Base-by-base conservation (phyloP, 306 rosid species). In the Quercus robur region DNA sequence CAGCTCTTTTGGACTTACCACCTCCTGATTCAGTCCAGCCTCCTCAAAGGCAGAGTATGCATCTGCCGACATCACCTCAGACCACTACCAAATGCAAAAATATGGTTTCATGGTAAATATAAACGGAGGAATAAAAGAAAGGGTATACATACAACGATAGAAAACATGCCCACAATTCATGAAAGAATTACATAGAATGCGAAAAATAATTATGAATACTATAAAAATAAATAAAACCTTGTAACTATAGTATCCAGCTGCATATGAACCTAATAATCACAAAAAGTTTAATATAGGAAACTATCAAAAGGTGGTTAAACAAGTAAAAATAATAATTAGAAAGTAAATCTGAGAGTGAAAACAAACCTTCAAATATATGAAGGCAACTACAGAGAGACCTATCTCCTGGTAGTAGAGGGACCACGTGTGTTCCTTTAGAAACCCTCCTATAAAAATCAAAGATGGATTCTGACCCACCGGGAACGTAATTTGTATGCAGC, bases 1-100 rank as follows among this genome's bases (percentile, higher is more conserved):
- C 70, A 76, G 75, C 18, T 55, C 73, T 81, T 76, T 67, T 57
- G 21, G 59, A 75, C 76, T 20, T 92, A 95, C 99, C 94, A 84
- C 72, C 84, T 31, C 77, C 82, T 93, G 77, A 72, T 95, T 91
- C 86, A 95, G 85, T 80, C 99, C 99, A 56, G 83, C 97, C 79
- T 95, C 98, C 88, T 95, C 98, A 71, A 95, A 95, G 63, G 98
- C 99, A 68, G 99, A 95, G 87, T 93, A 95, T 75, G 99, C 99
- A 91, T 95, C 98, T 7, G 99, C 99, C 78, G 98, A 95, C 78
- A 93, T 81, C 64, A 93, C 98, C 89, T 95, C 99, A 56, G 99
- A 98, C 98, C 99, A 95, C 98, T 95, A 92, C 84, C 84, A 68
- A 83, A 75, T 10, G 59, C 21, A 86, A 35, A 88, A 78, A 85